These are phyloP conservation scores for Penicillium verhagenii DNA, from an alignment of 495 filamentous ascomycete genomes.

Conservation along the genomic window DNA sequence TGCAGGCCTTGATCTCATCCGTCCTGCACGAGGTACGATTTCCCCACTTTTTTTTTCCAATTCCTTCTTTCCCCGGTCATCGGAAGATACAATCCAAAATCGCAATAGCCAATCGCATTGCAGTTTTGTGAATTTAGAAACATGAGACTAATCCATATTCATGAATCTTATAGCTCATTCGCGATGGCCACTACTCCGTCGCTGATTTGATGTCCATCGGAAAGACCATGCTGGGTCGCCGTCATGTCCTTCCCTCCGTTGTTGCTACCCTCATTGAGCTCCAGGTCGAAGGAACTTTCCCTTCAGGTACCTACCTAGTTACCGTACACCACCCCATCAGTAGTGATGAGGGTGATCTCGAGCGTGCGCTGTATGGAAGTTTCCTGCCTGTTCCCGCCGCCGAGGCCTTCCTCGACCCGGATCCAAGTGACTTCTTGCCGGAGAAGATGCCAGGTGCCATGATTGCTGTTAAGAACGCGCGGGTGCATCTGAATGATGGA, in stretches of 20 bases:
- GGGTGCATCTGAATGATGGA: conserved; percentile 70
- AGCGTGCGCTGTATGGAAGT: conserved; percentile 83
- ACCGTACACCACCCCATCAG: conserved; percentile 90
- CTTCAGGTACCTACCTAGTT: conserved; percentile 86
- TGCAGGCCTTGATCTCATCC: conserved; percentile 81
- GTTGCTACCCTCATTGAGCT: conserved; percentile 73
- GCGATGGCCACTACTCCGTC: conserved; percentile 91
- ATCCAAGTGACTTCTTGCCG: conserved; percentile 59
- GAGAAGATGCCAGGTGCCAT: conserved; percentile 77
- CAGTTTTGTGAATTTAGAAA: background rate
- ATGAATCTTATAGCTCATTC: conserved; percentile 63
- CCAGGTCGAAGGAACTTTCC: conserved; percentile 94
- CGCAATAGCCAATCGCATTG: background rate
- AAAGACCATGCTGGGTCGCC: conserved; percentile 87
- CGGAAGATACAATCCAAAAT: background rate
- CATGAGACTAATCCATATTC: conserved; percentile 5
- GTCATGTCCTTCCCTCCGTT: conserved; percentile 88
- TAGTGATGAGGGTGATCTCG: conserved; percentile 83
- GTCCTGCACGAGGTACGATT: conserved; percentile 80
- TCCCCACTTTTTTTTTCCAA: conserved; percentile 1
- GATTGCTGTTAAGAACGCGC: conserved; percentile 62
- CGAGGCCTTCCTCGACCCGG: conserved; percentile 62
- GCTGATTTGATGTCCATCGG: conserved; percentile 91
- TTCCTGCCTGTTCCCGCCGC: conserved; percentile 81
- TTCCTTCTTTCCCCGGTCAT: background rate